Conservation (phyloP, 83 land plant species). For the Picea mariana region DNA sequence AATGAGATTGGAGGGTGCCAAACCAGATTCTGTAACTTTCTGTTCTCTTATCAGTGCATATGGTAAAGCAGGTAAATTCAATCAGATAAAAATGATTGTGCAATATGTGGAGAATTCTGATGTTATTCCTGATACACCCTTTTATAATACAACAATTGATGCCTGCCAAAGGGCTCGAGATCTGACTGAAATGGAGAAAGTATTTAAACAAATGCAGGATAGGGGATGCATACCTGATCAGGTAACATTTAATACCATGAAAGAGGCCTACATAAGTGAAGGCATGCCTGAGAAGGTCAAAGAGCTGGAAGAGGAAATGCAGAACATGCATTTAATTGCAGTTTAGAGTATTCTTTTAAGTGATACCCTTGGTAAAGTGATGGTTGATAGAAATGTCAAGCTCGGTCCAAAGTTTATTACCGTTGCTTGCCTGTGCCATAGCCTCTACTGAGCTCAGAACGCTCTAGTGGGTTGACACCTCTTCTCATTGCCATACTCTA, state of each 20-base stretch:
- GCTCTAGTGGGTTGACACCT: too few relatives aligned
- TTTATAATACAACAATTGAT: constrained; percentile 71
- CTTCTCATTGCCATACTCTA: too few relatives aligned
- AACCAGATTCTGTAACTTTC: constrained; percentile 72
- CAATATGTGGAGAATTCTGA: constrained; percentile 69
- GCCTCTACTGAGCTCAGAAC: too few relatives aligned
- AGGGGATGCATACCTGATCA: constrained; percentile 47
- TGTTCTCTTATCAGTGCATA: constrained; percentile 72
- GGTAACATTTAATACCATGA: constrained; percentile 51
- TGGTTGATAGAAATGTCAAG: too few relatives aligned
- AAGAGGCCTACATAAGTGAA: constrained; percentile 30
- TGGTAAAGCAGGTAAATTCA: constrained; percentile 50
- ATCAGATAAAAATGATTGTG: constrained; percentile 54
- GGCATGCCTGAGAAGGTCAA: constrained; percentile 54
- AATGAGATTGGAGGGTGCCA: constrained; percentile 73
- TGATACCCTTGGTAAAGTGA: too few relatives aligned
- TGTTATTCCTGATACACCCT: constrained; percentile 70
- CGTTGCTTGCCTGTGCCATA: too few relatives aligned
- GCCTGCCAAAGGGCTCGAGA: constrained; percentile 69
- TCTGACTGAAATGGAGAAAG: constrained; percentile 49
- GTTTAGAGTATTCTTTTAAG: too few relatives aligned
- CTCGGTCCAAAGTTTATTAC: too few relatives aligned
- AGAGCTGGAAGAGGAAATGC: constrained; percentile 39
- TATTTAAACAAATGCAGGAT: constrained; percentile 63
- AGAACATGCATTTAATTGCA: constrained; percentile 4